Evolutionary conservation across 495 filamentous ascomycete species (phyloP).

Genomic region (Neurospora sp.): DNA sequence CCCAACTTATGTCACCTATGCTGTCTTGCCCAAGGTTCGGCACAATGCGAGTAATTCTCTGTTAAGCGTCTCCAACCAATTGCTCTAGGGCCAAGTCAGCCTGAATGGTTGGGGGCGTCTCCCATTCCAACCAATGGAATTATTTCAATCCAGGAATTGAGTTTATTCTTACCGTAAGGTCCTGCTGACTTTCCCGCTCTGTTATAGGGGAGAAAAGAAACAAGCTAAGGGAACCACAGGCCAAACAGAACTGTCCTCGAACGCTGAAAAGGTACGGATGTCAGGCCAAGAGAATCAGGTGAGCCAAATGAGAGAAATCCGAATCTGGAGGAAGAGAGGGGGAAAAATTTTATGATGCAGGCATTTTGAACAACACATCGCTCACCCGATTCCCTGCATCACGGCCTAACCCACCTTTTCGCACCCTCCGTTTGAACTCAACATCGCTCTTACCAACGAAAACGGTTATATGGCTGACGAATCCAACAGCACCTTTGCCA

Average conservation of each 20-base stretch:
- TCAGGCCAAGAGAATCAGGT: not conserved
- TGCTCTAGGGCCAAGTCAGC: not conserved
- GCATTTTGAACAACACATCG: conserved; percentile 31
- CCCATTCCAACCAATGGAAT: not conserved
- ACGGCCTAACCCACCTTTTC: conserved; percentile 41
- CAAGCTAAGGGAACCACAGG: not conserved
- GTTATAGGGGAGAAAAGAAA: not conserved
- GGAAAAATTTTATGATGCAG: conserved; percentile 19
- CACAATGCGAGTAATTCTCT: not conserved
- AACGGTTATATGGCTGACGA: conserved; percentile 8
- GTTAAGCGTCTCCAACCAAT: not conserved
- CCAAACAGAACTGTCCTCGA: not conserved
- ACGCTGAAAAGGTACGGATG: not conserved
- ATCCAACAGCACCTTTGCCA: conserved; percentile 34
- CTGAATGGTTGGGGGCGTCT: not conserved
- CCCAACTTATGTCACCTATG: not conserved
- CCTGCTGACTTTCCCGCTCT: not conserved
- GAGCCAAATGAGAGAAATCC: not conserved
- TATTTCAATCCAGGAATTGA: not conserved
- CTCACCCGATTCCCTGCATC: conserved; percentile 36
- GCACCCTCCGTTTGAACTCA: conserved; percentile 25
- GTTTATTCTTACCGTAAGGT: not conserved
- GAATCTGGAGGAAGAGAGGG: not conserved
- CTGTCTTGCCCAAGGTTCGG: not conserved
- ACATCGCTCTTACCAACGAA: conserved; percentile 22